Evolutionary conservation across 345 rosid species (phyloP), one percentile per base, ranked within the genome.

Genomic region (Corchorus olitorius): DNA sequence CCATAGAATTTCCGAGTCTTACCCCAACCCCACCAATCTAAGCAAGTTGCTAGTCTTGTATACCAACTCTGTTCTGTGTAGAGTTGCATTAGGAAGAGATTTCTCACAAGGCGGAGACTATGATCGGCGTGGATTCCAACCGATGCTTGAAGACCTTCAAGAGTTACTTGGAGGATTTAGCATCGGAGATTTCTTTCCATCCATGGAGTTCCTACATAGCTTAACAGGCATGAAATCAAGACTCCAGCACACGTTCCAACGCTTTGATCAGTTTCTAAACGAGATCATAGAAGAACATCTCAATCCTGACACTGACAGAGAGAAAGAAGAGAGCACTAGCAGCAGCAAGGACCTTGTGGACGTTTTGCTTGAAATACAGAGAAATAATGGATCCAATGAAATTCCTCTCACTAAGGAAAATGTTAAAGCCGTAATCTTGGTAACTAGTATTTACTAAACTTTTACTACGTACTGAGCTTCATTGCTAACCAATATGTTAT

Each of bases 381-480:
- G 73, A 54, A 78, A 62, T 33, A 78, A 62, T 33, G 73, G 59
- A 56, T 77, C 79, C 8, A 15, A 41, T 8, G 88, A 83, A 16
- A 75, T 73, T 59, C 76, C 79, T 55, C 86, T 85, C 8, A 83
- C 88, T 22, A 78, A 72, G 60, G 83, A 74, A 53, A 78, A 85
- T 55, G 78, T 87, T 17, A 85, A 87, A 75, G 88, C 87, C 66
- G 67, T 87, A 76, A 75, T 87, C 75, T 71, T 85, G 88, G 90
- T 87, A 2, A 46, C 45, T 45, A 9, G 27, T 19, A 10, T 8
- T 43, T 65, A n/a, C 11, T 4, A 15, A 19, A 45, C 17, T 6
- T 43, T 8, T 8, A n/a, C n/a, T n/a, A n/a, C n/a, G n/a, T n/a
- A n/a, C n/a, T n/a, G n/a, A n/a, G n/a, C n/a, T 45, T 65, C 58